Base-by-base conservation (phyloP, 169 alveolate genomes). In the Cystoisospora suis region DNA sequence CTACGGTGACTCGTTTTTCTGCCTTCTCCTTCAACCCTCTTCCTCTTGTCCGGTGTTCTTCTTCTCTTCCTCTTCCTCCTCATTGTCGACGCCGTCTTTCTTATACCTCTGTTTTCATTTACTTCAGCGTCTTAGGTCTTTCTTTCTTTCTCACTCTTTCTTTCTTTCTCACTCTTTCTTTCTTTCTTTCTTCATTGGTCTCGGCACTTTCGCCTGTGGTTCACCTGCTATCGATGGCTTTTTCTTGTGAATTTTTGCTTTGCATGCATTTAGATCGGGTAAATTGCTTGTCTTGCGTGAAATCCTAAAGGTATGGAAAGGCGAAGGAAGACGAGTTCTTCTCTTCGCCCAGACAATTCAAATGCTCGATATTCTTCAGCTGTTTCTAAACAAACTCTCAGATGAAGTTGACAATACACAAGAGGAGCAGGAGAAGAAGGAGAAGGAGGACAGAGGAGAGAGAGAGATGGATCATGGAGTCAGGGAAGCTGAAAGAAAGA, bases 281-380 rank as follows among this genome's bases (percentile, higher is more conserved):
- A 93, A 93, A 83, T 56, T 93, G 93, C 70, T 32, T 40, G 94
- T 86, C 23, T 69, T 90, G 92, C 70, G 81, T 4, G 93, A 90
- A 44, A 53, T 93, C 65, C 86, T 93, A 40, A 70, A 77, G 47
- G 75, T 44, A 65, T 94, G 95, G 95, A 75, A 79, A 58, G 61
- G 61, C 20, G 94, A 91, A 1, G 89, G 94, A 44, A 94, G 92
- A 42, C 65, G 87, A 32, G 93, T 61, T 29, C 92, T 94, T 29
- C 59, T 94, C 4, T 94, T 94, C 75, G 79, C 91, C 23, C 95
- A 94, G 88, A 94, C 94, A 0, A 87, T 94, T 38, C 94, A 92
- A 27, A 92, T 89, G 94, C 89, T 94, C 75, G 93, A 94, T 58
- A 75, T 94, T 12, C 17, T 94, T 34, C 93, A 91, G 59, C n/a